These are phyloP conservation scores for Coemansia sp. DNA, from an alignment of 192 early-diverging fungal species.

Conservation along the genomic window DNA sequence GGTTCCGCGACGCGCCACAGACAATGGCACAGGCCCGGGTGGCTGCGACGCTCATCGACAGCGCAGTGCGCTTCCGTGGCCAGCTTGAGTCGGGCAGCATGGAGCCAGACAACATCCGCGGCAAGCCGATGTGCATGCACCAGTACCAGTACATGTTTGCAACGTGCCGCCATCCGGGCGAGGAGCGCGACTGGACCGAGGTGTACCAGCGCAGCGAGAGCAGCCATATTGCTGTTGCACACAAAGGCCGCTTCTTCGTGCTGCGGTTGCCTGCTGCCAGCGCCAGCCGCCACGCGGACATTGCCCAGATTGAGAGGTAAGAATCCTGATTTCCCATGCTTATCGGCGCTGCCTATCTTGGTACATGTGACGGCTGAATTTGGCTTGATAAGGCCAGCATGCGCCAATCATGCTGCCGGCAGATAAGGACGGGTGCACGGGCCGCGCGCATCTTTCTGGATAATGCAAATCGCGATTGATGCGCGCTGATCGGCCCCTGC, in stretches of 20 bases:
- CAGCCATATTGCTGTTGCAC: slow-evolving; percentile 68
- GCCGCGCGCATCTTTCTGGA: neutral
- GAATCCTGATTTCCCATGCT: neutral
- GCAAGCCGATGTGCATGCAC: slow-evolving; percentile 70
- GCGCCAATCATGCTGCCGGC: neutral
- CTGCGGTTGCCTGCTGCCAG: slow-evolving; percentile 52
- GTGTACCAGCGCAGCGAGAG: slow-evolving; percentile 58
- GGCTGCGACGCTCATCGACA: slow-evolving; percentile 63
- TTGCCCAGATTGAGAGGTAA: slow-evolving; percentile 55
- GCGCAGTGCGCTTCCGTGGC: slow-evolving; percentile 59
- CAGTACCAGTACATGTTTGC: slow-evolving; percentile 86
- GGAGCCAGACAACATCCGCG: slow-evolving; percentile 66
- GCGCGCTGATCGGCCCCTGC: neutral
- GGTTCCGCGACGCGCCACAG: slow-evolving; percentile 43
- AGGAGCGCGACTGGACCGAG: slow-evolving; percentile 62
- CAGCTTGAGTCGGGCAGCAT: slow-evolving; percentile 58
- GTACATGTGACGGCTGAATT: slow-evolving; percentile 1
- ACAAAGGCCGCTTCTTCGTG: slow-evolving; percentile 74
- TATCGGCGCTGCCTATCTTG: slow-evolving; percentile 1
- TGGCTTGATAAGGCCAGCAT: neutral
- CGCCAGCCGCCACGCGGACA: slow-evolving; percentile 21
- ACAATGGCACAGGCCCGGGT: slow-evolving; percentile 41
- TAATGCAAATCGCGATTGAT: neutral
- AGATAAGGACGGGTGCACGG: slow-evolving; percentile 6
- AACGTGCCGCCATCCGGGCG: slow-evolving; percentile 69